Evolutionary conservation across 1,139 yeast species (phyloP).

Genomic region (Kurtzmaniella quercitrusa): DNA sequence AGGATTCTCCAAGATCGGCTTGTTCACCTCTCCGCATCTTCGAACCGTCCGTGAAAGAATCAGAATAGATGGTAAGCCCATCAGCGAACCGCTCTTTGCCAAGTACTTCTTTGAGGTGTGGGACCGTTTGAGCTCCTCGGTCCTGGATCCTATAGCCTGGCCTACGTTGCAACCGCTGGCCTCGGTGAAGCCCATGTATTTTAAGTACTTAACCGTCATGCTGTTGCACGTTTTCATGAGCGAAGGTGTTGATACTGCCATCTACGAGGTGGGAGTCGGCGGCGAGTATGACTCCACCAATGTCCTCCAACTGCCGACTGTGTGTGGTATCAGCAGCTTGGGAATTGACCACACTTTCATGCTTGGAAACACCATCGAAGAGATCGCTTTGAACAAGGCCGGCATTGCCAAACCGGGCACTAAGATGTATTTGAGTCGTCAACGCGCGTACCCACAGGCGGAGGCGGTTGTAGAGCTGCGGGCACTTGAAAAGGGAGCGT

Average conservation of each 20-base stretch:
- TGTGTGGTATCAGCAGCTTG: constrained; percentile 78
- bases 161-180: constrained; percentile 66
- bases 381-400: constrained; percentile 94
- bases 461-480: constrained; percentile 52
- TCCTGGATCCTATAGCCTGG: constrained; percentile 52
- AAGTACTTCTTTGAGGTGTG: constrained; percentile 91
- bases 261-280: constrained; percentile 97
- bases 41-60: constrained; percentile 91
- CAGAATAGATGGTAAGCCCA: constrained; percentile 81
- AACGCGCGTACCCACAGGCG: constrained; percentile 49
- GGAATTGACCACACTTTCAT: constrained; percentile 92
- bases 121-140: constrained; percentile 66
- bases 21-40: constrained; percentile 93
- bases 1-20: constrained; percentile 61
- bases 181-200: constrained; percentile 84
- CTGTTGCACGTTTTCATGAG: constrained; percentile 86
- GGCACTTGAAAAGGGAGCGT: constrained; percentile 58
- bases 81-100: constrained; percentile 74
- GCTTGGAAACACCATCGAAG: constrained; percentile 82
- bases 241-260: constrained; percentile 89
- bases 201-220: constrained; percentile 81
- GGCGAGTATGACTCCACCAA: constrained; percentile 97
- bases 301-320: constrained; percentile 73
- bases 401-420: constrained; percentile 77
- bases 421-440: constrained; percentile 64